A percentile compares a stretch with the other conserved stretches of the same genome.
Conservation (phyloP, 306 rosid species). For the Abrus precatorius region DNA sequence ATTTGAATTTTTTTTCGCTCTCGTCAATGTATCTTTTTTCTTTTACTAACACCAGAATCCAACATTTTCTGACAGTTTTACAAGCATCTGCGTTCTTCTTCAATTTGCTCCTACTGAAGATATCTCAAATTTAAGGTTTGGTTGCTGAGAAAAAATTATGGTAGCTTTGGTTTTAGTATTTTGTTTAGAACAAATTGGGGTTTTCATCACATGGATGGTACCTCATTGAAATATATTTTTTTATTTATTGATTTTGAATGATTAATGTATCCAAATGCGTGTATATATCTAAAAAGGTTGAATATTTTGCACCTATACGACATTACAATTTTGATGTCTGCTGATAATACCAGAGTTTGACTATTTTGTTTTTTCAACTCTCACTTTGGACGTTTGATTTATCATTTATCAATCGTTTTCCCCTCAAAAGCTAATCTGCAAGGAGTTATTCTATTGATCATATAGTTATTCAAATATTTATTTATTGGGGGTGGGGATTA, state of each 20-base stretch:
- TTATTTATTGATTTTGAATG: neutral
- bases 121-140: constrained; percentile 21
- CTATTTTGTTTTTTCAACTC: neutral
- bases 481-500: neutral
- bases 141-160: constrained; percentile 6
- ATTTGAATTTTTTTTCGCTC: neutral
- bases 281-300: neutral
- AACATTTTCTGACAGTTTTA: constrained; percentile 1
- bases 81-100: constrained; percentile 3
- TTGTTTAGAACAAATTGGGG: neutral
- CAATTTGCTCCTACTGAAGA: neutral
- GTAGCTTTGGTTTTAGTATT: neutral
- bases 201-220: neutral
- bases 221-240: neutral
- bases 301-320: neutral
- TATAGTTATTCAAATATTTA: neutral
- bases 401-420: neutral
- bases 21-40: too few relatives aligned
- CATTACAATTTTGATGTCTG: neutral
- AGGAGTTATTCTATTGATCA: constrained; percentile 21
- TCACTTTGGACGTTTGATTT: neutral
- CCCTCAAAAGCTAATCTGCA: neutral
- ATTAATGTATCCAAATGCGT: constrained; percentile 11
- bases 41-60: constrained; percentile 4
- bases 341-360: neutral